Percentiles rank a stretch among this genome's conserved stretches.
Conservation (phyloP, 2,329 filamentous ascomycete genomes). For the Fusarium nurragi region DNA sequence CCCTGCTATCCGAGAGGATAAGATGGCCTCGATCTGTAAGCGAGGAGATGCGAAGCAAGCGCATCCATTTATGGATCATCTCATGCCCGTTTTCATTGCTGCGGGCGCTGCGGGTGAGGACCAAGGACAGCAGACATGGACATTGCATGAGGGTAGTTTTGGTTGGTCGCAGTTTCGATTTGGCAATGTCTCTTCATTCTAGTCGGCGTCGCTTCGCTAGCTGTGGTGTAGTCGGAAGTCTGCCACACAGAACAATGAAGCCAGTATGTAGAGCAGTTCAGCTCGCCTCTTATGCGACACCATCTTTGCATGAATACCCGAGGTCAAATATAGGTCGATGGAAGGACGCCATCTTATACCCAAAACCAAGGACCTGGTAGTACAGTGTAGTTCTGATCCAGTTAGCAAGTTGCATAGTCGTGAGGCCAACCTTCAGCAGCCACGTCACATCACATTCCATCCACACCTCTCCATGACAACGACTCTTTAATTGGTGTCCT, state of each 20-base stretch:
- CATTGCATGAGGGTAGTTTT: constrained; percentile 56
- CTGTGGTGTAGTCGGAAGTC: constrained; percentile 9
- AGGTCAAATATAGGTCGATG: not conserved
- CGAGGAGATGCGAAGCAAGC: constrained; percentile 58
- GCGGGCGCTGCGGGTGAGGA: constrained; percentile 58
- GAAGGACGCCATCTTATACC: not conserved
- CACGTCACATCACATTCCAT: constrained; percentile 22
- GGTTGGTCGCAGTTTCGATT: constrained; percentile 61
- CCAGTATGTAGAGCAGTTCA: not conserved
- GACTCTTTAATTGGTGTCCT: constrained; percentile 7
- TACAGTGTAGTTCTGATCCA: not conserved
- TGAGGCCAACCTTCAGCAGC: constrained; percentile 20
- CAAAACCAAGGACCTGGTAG: not conserved
- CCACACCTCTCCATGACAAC: constrained; percentile 11
- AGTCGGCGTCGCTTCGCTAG: constrained; percentile 3
- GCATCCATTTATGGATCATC: constrained; percentile 60
- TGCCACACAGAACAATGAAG: not conserved
- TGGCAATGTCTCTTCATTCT: constrained; percentile 47
- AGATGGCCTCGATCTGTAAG: constrained; percentile 52
- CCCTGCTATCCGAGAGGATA: constrained; percentile 50
- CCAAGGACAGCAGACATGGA: constrained; percentile 56
- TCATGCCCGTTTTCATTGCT: constrained; percentile 59
- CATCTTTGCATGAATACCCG: not conserved
- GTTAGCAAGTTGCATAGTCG: not conserved
- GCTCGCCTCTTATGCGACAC: not conserved